Evolutionary conservation across 768 basidiomycete species (phyloP).

Genomic region (Agaricus blazei): DNA sequence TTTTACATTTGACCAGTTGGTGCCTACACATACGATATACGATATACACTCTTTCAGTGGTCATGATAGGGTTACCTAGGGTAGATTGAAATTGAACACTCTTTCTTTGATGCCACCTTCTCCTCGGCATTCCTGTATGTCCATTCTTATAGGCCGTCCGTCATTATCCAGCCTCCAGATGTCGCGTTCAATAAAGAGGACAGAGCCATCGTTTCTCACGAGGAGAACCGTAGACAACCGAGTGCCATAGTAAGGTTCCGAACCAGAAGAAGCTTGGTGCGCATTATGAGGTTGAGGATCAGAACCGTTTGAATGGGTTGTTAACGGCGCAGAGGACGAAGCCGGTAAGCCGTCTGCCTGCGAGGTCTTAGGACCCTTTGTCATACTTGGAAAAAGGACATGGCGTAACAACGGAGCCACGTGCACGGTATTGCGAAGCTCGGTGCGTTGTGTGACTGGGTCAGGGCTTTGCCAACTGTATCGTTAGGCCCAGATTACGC

Average conservation of each 20-base stretch:
- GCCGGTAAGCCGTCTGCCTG: not conserved
- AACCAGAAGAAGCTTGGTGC: slow-evolving; percentile 13
- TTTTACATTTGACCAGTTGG: no score
- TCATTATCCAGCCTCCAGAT: slow-evolving; percentile 45
- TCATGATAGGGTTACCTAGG: not conserved
- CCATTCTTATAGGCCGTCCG: slow-evolving; percentile 24
- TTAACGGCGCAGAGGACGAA: not conserved
- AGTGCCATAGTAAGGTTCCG: slow-evolving; percentile 49
- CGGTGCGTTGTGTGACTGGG: slow-evolving; percentile 41
- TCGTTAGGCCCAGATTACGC: slow-evolving; percentile 12
- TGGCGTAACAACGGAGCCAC: slow-evolving; percentile 51
- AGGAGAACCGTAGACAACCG: slow-evolving; percentile 71
- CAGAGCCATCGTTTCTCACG: slow-evolving; percentile 53
- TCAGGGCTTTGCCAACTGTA: slow-evolving; percentile 42
- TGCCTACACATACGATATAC: no score
- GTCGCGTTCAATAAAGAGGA: slow-evolving; percentile 68
- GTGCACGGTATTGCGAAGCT: slow-evolving; percentile 59
- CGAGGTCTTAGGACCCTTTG: not conserved
- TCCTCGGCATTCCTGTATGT: slow-evolving; percentile 1
- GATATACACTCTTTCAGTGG: not conserved
- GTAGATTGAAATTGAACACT: slow-evolving; percentile 43
- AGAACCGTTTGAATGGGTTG: not conserved
- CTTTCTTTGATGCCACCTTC: slow-evolving; percentile 31
- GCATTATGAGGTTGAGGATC: slow-evolving; percentile 12
- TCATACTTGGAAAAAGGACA: slow-evolving; percentile 19